Evolutionary conservation across 345 rosid species (phyloP).

Genomic region (Linum usitatissimum): DNA sequence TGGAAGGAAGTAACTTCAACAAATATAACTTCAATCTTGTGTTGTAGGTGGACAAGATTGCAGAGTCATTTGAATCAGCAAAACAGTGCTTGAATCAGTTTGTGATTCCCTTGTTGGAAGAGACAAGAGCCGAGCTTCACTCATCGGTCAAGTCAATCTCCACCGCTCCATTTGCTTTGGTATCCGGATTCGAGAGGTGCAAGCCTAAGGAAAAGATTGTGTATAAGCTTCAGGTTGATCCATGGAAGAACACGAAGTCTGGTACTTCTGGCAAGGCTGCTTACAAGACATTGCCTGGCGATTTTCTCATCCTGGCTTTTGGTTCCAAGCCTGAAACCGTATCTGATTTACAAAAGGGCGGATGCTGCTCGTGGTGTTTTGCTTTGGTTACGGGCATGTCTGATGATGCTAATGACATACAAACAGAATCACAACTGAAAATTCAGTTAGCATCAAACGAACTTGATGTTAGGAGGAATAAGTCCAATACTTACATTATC

Average conservation of each 20-base stretch:
- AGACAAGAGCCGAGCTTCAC: slow-evolving; percentile 26
- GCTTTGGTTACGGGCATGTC: neutral
- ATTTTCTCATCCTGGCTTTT: slow-evolving; percentile 22
- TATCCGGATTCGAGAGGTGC: neutral
- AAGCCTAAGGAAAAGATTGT: neutral
- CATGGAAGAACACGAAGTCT: slow-evolving; percentile 27
- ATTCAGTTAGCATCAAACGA: neutral
- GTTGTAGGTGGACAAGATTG: slow-evolving; percentile 30
- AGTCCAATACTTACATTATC: neutral
- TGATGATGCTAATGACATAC: neutral
- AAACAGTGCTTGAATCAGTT: slow-evolving; percentile 23
- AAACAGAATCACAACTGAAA: neutral
- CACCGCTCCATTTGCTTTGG: slow-evolving; percentile 26
- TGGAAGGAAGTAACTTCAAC: neutral
- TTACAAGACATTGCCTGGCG: slow-evolving; percentile 36
- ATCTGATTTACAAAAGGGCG: slow-evolving; percentile 28
- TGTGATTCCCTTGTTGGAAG: slow-evolving; percentile 33
- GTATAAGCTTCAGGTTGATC: slow-evolving; percentile 20
- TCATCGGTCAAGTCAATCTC: slow-evolving; percentile 27
- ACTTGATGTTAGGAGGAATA: no score
- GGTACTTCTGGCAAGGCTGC: slow-evolving; percentile 16
- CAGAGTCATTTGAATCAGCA: slow-evolving; percentile 22
- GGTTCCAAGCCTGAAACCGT: slow-evolving; percentile 24
- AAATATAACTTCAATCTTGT: no score
- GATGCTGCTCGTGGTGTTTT: slow-evolving; percentile 23